Percentiles rank a stretch among this genome's conserved stretches.
Conservation (phyloP, 768 basidiomycete genomes). For the Coprinopsis marcescibilis region DNA sequence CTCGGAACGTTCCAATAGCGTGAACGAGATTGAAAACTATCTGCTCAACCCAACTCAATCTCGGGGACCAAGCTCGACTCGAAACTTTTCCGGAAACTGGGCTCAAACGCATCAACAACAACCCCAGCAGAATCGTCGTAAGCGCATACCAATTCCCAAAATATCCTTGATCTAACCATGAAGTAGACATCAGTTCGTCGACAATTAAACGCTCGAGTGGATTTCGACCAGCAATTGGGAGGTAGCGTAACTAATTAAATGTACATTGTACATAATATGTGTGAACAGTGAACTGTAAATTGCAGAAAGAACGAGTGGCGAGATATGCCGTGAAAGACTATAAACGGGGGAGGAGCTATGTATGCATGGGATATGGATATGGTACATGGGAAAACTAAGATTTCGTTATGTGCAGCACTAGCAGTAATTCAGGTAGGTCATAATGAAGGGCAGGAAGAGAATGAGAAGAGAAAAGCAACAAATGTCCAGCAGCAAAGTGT, state of each 20-base stretch:
- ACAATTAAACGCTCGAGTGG: constrained; percentile 1
- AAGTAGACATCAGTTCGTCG: not conserved
- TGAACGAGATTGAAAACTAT: constrained; percentile 68
- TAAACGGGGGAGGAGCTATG: too few species aligned
- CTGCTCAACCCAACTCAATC: constrained; percentile 29
- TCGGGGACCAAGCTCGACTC: constrained; percentile 7
- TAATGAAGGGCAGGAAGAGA: not conserved
- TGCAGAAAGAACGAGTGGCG: too few species aligned
- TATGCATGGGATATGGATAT: constrained; percentile 8
- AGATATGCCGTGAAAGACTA: too few species aligned
- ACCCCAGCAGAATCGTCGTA: constrained; percentile 5
- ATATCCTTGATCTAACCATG: constrained; percentile 7
- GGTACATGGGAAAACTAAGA: constrained; percentile 11
- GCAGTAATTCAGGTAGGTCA: too few species aligned
- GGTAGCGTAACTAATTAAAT: not conserved
- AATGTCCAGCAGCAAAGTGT: too few species aligned
- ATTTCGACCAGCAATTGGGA: constrained; percentile 3
- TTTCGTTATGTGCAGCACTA: too few species aligned
- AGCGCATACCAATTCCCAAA: not conserved
- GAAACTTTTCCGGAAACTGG: not conserved
- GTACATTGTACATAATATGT: constrained; percentile 3
- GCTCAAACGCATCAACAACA: not conserved
- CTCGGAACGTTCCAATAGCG: constrained; percentile 61
- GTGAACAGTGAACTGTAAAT: too few species aligned
- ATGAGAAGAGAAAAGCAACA: not conserved